These are phyloP conservation scores for Parietaria judaica DNA, from an alignment of 306 rosid genomes.

Conservation along the genomic window DNA sequence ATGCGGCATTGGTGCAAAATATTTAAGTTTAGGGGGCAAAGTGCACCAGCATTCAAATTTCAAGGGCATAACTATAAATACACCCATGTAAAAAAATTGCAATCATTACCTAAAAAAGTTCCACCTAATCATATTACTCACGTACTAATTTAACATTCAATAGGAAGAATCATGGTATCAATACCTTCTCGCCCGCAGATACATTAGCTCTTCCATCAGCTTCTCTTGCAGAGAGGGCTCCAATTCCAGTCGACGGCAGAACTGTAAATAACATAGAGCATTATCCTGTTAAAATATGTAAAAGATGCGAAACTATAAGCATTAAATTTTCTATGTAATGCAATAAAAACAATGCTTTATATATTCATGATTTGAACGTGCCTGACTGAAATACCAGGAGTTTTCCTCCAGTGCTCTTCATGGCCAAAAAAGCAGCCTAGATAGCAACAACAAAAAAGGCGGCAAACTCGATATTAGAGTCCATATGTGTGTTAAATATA, in stretches of 20 bases:
- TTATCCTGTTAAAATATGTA: not conserved
- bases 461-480: not conserved
- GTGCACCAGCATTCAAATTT: too few species aligned
- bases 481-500: too few species aligned
- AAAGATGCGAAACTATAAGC: constrained; percentile 1
- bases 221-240: constrained; percentile 86
- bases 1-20: too few species aligned
- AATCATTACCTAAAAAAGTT: too few species aligned
- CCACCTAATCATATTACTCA: not conserved
- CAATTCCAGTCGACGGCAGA: constrained; percentile 88
- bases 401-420: constrained; percentile 90
- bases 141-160: not conserved
- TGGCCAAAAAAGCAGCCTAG: constrained; percentile 94
- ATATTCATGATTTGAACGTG: constrained; percentile 29
- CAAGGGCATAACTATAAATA: too few species aligned
- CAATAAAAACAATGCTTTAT: not conserved
- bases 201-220: constrained; percentile 95
- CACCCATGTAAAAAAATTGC: too few species aligned
- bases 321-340: not conserved
- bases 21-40: too few species aligned
- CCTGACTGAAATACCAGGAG: constrained; percentile 97
- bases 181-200: constrained; percentile 90
- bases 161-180: not conserved
- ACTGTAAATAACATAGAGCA: constrained; percentile 46
- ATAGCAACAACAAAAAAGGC: constrained; percentile 9